Conservation (phyloP, 2,329 filamentous ascomycete species). For the Alternaria incomplexa region DNA sequence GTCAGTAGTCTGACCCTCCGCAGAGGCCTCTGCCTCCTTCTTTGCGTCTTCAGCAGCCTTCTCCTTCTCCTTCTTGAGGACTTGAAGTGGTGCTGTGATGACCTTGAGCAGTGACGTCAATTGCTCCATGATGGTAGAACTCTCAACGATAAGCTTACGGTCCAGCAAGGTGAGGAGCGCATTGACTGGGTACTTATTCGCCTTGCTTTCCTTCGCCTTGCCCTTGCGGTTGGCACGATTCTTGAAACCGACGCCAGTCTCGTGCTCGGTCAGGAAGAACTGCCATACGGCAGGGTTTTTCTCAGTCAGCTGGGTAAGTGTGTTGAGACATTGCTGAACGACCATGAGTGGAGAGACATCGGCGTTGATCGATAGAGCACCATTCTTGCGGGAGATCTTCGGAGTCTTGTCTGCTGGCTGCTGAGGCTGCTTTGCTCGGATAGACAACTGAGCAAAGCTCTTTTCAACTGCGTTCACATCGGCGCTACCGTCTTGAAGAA, state of each 20-base stretch:
- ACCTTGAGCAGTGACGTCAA: conserved; percentile 85
- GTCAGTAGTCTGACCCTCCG: conserved; percentile 29
- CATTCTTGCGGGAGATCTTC: conserved; percentile 77
- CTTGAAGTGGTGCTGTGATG: conserved; percentile 84
- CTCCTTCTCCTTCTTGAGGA: conserved; percentile 84
- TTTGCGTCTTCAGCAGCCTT: conserved; percentile 58
- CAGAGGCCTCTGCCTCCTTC: conserved; percentile 30
- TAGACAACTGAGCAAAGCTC: conserved; percentile 90
- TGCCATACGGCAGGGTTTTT: conserved; percentile 87
- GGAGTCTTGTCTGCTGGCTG: conserved; percentile 75
- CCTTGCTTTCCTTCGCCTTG: conserved; percentile 83
- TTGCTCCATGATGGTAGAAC: conserved; percentile 94
- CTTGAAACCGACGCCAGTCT: conserved; percentile 79
- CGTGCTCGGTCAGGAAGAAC: conserved; percentile 94
- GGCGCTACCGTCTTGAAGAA: conserved; percentile 92
- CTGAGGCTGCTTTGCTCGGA: conserved; percentile 81
- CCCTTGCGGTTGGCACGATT: conserved; percentile 79
- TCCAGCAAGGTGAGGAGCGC: conserved; percentile 86
- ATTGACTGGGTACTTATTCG: conserved; percentile 89
- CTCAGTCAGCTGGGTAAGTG: conserved; percentile 81
- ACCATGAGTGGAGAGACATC: conserved; percentile 94
- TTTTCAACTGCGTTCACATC: conserved; percentile 94
- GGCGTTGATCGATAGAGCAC: conserved; percentile 69
- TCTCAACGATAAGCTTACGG: conserved; percentile 95
- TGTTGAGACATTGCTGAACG: conserved; percentile 90